Conservation (phyloP, 192 early-diverging fungal species). For the Dimargaris cristalligena region DNA sequence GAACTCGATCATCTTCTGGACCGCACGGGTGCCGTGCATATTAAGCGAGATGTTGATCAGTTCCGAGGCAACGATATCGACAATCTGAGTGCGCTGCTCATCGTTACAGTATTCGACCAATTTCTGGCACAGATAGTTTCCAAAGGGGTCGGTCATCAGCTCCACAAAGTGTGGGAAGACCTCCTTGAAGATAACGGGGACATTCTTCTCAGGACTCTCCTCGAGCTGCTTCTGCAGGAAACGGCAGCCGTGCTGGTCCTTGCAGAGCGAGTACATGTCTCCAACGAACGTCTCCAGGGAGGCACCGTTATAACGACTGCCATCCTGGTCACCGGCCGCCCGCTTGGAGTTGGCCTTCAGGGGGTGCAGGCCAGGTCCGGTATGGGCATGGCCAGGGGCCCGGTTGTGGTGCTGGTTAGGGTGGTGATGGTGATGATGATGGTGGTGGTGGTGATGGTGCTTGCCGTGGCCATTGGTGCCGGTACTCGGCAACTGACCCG, state of each 20-base stretch:
- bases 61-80: constrained; percentile 51
- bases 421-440: constrained; percentile 22
- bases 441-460: constrained; percentile 9
- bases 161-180: constrained; percentile 55
- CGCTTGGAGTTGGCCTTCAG: background rate
- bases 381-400: background rate
- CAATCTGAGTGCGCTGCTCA: constrained; percentile 53
- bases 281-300: constrained; percentile 51
- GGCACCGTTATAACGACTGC: constrained; percentile 49
- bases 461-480: constrained; percentile 1
- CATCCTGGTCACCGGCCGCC: constrained; percentile 16
- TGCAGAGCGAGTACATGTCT: constrained; percentile 59
- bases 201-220: constrained; percentile 42
- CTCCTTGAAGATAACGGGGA: constrained; percentile 59
- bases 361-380: background rate
- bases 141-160: constrained; percentile 84
- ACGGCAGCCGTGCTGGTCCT: constrained; percentile 80
- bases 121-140: constrained; percentile 85
- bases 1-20: constrained; percentile 80
- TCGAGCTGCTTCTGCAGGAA: constrained; percentile 78
- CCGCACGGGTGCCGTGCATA: constrained; percentile 86
- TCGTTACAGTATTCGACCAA: constrained; percentile 69
- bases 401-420: constrained; percentile 16
- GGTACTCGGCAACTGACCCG: no score
- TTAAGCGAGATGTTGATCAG: constrained; percentile 67